Evolutionary conservation across 2,329 filamentous ascomycete genomes (phyloP), one percentile per base, ranked within the genome.

Genomic region (Talaromyces islandicus): DNA sequence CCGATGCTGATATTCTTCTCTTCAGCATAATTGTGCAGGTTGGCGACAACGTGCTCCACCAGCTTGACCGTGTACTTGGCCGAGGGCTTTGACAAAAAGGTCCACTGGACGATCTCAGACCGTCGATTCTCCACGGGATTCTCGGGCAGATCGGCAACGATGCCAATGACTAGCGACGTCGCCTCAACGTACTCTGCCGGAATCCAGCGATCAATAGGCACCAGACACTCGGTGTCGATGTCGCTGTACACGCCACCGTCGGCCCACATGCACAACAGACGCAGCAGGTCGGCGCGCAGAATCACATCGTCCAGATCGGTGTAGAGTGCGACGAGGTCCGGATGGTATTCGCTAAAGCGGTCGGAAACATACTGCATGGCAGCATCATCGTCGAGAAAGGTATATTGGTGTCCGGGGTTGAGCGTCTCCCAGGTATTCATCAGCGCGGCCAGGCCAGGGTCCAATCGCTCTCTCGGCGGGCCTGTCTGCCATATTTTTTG

Each of bases 161-260:
- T 52, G 4, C 48, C 48, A n/a, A 52, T 52, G 48, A 52, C 48
- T 5, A 52, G 48, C 24, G 48, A 52, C 17, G 48, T 21, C 14
- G 48, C 27, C 48, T 52, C 48, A 6, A 52, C 25, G 9, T 52
- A 52, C 48, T 17, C 17, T 10, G 12, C 3, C 1, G 76, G 75
- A n/a, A 79, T 69, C 75, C 75, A 78, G 0, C 69, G 61, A 25
- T 68, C 61, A 5, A 78, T 72, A 1, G 71, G 68, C 1, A 60
- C 54, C 48, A 73, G 66, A 60, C 72, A 75, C 41, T 62, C 57
- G 1, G 77, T 70, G 54, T 78, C 76, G 7, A 79, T 67, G 58
- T 79, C 77, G 43, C 68, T 75, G 71, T 73, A 79, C 19, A 78
- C 69, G 10, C 76, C 77, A 6, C 76, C 77, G 41, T 77, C 67